phyloP scores from a whole-genome alignment of 192 early-diverging fungal genomes.

The Backusella tarrabulga region DNA sequence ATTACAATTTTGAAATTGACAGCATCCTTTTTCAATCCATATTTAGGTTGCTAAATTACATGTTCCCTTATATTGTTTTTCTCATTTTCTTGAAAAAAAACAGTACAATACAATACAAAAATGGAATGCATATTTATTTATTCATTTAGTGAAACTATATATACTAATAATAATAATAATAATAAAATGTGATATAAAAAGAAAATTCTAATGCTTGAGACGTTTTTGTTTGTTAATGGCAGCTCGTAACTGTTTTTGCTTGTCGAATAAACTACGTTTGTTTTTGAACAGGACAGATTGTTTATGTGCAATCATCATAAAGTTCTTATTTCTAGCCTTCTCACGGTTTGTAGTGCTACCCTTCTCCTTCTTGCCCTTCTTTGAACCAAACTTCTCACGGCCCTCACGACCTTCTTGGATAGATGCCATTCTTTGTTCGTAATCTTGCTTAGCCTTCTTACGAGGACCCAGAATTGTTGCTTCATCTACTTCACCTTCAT shows the following conservation, averaged over 20 bases:
- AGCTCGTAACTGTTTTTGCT: constrained; percentile 58
- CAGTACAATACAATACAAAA: not conserved
- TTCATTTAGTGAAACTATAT: not conserved
- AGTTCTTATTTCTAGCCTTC: constrained; percentile 92
- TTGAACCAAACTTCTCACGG: constrained; percentile 86
- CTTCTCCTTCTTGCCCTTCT: constrained; percentile 81
- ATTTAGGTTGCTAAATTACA: not conserved
- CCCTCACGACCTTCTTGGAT: constrained; percentile 90
- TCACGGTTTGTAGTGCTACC: constrained; percentile 86
- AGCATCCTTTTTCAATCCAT: not conserved
- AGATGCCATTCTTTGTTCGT: constrained; percentile 87
- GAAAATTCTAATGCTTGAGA: constrained; percentile 45
- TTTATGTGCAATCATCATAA: constrained; percentile 96
- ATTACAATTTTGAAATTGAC: not conserved
- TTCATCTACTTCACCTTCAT: constrained; percentile 37
- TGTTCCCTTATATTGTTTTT: no score
- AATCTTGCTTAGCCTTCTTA: constrained; percentile 86
- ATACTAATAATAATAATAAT: not conserved
- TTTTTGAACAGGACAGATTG: constrained; percentile 69
- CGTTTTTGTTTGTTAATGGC: constrained; percentile 67
- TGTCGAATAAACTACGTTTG: constrained; percentile 73
- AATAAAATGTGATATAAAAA: not conserved
- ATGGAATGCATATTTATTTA: constrained; percentile 1
- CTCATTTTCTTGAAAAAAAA: no score
- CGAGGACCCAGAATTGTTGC: constrained; percentile 54